Evolutionary conservation across 2,329 filamentous ascomycete species (phyloP).

Genomic region (Arthroderma sp.): DNA sequence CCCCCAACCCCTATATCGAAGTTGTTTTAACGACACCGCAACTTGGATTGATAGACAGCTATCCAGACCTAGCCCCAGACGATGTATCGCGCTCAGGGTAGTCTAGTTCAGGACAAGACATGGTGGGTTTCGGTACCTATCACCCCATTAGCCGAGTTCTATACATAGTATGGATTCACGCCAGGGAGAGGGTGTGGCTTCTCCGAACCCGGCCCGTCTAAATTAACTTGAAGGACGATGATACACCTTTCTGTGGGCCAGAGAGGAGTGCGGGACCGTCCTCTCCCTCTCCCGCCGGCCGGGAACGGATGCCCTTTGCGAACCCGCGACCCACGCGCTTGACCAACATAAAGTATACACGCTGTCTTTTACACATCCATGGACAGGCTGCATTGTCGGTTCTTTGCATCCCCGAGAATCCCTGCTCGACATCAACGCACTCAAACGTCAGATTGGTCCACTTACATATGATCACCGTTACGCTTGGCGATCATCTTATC

Average conservation of each 20-base stretch:
- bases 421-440: not conserved
- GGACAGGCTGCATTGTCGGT: not conserved
- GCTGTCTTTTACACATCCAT: not conserved
- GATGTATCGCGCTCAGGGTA: too few relatives aligned
- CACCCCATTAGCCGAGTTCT: not conserved
- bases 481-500: constrained; percentile 2
- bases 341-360: not conserved
- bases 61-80: too few relatives aligned
- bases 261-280: not conserved
- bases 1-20: not conserved
- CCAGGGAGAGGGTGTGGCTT: not conserved
- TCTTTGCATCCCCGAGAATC: not conserved
- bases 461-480: not conserved
- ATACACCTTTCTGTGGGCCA: not conserved
- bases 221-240: not conserved
- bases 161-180: not conserved
- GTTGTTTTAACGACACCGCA: not conserved
- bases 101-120: too few relatives aligned
- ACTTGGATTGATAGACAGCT: not conserved
- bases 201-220: not conserved
- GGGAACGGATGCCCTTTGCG: not conserved
- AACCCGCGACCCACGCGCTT: not conserved
- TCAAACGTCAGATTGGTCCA: not conserved
- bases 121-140: not conserved
- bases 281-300: not conserved